Conservation (phyloP, 345 rosid species). For the Salix purpurea region DNA sequence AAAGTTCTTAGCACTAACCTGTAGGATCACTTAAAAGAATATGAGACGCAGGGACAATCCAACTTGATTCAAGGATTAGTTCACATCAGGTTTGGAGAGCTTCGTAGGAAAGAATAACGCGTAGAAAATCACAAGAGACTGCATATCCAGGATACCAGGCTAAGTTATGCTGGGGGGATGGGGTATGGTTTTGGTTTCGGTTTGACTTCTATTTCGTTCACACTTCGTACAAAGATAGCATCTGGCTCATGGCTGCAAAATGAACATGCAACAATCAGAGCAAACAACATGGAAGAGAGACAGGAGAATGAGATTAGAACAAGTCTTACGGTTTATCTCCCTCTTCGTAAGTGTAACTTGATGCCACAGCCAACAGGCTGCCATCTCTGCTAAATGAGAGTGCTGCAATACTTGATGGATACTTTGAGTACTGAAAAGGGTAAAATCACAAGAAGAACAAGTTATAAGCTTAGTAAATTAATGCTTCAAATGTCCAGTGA, state of each 20-base stretch:
- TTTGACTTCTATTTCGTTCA: constrained; percentile 93
- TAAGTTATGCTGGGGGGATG: constrained; percentile 54
- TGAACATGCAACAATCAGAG: constrained; percentile 2
- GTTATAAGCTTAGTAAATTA: neutral
- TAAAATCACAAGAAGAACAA: constrained; percentile 11
- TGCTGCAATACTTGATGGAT: constrained; percentile 86
- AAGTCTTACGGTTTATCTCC: constrained; percentile 79
- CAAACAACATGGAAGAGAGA: neutral
- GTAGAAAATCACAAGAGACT: neutral
- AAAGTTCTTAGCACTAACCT: neutral
- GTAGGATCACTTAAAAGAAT: neutral
- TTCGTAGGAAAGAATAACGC: constrained; percentile 12
- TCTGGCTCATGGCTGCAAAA: constrained; percentile 90
- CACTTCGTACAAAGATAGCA: constrained; percentile 73
- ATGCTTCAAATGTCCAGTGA: neutral
- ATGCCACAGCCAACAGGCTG: constrained; percentile 87
- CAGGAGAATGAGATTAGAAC: constrained; percentile 3
- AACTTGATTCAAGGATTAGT: neutral
- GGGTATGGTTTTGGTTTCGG: constrained; percentile 88
- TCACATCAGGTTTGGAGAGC: neutral
- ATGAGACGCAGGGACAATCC: neutral
- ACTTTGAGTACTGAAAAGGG: constrained; percentile 71
- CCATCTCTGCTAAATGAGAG: constrained; percentile 97
- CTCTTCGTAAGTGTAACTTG: constrained; percentile 96
- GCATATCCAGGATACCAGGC: neutral